Evolutionary conservation across 192 early-diverging fungal species (phyloP), one percentile per base, ranked within the genome.

Genomic region (Ambispora gerdemannii): DNA sequence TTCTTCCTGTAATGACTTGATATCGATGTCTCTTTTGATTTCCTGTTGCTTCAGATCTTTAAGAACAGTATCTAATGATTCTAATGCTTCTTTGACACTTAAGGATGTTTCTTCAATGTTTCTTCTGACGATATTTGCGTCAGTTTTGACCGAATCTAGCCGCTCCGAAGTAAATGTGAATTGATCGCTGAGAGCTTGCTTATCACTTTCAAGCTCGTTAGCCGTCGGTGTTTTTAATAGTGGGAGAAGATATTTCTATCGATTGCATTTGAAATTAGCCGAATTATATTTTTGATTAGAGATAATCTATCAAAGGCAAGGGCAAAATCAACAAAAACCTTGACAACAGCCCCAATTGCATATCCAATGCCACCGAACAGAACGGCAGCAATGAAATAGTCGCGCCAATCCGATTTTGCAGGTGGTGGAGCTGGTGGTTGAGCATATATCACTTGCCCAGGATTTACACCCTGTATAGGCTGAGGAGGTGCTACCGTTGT

Each of bases 291-390:
- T 2, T 22, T 13, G 24, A 17, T 15, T 62, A 35, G 35, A 19
- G 32, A 22, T 58, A 58, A 71, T 24, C 2, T 22, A n/a, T n/a
- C 10, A 27, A 53, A 49, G 38, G 20, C 6, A 60, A 38, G 76
- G 3, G 11, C 20, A 17, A 63, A 79, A 1, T 25, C 1, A 63
- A 34, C 20, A 20, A 50, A 73, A 82, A 94, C 93, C 87, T 92
- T 90, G 4, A 83, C 86, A 71, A 90, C 71, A 35, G 77, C 78
- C 72, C 88, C 92, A 36, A 92, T 78, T n/a, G 90, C 92, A 77
- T 95, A 96, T n/a, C 91, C 89, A 31, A 94, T 84, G 10, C 95
- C 95, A 62, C 89, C 92, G 17, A 89, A 88, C 13, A 93, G 87
- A 17, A 94, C 87, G 17, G 92, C 85, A 4, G 89, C 94, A 51